Evolutionary conservation across 2,329 filamentous ascomycete species (phyloP), one percentile per base, ranked within the genome.

Genomic region (Aaosphaeria pasadenensis): DNA sequence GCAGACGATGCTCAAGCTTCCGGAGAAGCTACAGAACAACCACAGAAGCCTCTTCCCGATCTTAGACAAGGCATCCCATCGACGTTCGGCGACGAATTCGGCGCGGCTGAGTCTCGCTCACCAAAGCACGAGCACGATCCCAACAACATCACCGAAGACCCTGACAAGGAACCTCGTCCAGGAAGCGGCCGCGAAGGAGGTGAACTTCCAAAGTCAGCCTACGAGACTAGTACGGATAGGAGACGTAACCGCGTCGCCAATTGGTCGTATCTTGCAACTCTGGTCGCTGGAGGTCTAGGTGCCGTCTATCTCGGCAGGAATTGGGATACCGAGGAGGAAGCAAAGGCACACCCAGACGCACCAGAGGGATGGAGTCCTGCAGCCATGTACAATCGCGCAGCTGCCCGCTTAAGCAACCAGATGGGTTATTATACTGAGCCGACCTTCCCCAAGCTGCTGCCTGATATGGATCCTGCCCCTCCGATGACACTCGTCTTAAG

Each of bases 341-440:
- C 84, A 53, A 76, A 77, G 33, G 76, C 77, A 50, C 84, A 95
- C 64, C 75, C 73, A 29, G 84, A 91, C 46, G 82, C 87, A 13
- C 88, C 90, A 46, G 88, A 88, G 45, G 92, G 91, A 51, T 96
- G 90, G 88, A 78, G 81, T 3, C 70, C 87, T 1, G 76, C 74
- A 2, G 77, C 88, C 30, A 94, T 94, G 82, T 97, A 88, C 79
- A 83, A 84, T 60, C 88, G 94, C 50, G 84, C 86, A 45, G 85
- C 80, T 62, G 86, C 91, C 45, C 86, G 94, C 45, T 77, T 89
- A 59, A 79, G 79, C 52, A 86, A 89, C 55, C 83, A 90, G 49
- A 80, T 94, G 52, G 88, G 85, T 57, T 97, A 97, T 77, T 99
- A 97, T 76, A 92, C 92, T 58, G 92, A 97, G 63, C 94, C 94